Base-by-base conservation (phyloP, 176 grass and related monocot species). In the Carex pumila region DNA sequence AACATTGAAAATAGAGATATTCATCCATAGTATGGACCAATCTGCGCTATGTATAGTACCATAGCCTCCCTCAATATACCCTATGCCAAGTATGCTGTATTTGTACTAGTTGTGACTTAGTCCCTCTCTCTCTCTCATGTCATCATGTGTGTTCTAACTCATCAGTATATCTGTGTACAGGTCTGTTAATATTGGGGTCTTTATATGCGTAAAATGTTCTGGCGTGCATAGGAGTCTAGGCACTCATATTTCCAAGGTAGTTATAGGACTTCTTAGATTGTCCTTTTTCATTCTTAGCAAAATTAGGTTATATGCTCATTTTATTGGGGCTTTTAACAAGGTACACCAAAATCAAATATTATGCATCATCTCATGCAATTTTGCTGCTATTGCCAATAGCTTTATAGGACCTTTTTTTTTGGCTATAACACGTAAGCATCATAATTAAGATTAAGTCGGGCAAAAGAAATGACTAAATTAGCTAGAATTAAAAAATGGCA, bases 181-280 rank as follows among this genome's bases (percentile, higher is more conserved):
- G 87, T 97, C 91, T 43, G 81, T 82, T 56, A 94, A 90, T 47
- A 92, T 92, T 36, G 92, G 90, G 57, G 90, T 94, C 30, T 92
- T 94, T 81, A 84, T 92, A 86, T 97, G 90, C 78, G 61, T 97
- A 72, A 97, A 94, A 72, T 97, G 94, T 70, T 85, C 84, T 76
- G 88, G 88, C 3, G 80, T 94, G 79, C 94, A 97, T 85, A 92
- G 94, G 85, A 92, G 86, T 81, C 91, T 97, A 34, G 90, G 91
- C 7, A 90, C 84, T 64, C 91, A 97, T 79, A 79, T 97, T 41
- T 97, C 94, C 65, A 92, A 94, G 91, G 94, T 97, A 84, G 18
- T 78, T 79, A 32, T 1, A 6, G 22, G 22, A 76, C n/a, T 32
- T 41, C 2, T 1, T 84, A 55, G 36, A 4, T 67, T 86, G 34